These are phyloP conservation scores for Brassica rapa DNA, from an alignment of 345 rosid genomes.

Conservation along the genomic window DNA sequence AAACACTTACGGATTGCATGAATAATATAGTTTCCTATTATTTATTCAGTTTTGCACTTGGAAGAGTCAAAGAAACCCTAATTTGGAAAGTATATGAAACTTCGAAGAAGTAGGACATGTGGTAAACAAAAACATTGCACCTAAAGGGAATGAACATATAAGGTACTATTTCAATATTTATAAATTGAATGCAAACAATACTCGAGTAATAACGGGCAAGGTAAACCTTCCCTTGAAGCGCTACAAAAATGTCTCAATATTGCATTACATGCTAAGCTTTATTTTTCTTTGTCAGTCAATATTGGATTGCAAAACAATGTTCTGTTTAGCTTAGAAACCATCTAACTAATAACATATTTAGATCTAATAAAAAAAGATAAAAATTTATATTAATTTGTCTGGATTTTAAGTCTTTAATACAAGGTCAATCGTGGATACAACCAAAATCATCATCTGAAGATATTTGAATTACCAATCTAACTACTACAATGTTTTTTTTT, in stretches of 20 bases:
- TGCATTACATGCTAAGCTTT: neutral
- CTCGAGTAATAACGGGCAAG: constrained; percentile 32
- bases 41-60: neutral
- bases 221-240: constrained; percentile 33
- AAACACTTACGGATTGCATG: neutral
- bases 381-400: neutral
- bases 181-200: neutral
- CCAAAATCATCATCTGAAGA: neutral
- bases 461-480: neutral
- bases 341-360: neutral
- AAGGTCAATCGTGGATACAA: neutral
- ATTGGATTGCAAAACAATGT: neutral
- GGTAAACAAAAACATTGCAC: constrained; percentile 13
- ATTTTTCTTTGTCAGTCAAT: neutral
- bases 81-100: neutral
- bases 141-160: constrained; percentile 3
- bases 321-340: neutral
- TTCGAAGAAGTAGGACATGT: constrained; percentile 11
- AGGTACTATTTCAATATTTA: neutral
- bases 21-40: too few relatives aligned
- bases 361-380: neutral
- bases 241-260: neutral
- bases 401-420: neutral
- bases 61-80: constrained; percentile 22
- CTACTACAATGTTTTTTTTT: neutral